phyloP scores from a whole-genome alignment of 257 asterid species.

The Lantana camara region DNA sequence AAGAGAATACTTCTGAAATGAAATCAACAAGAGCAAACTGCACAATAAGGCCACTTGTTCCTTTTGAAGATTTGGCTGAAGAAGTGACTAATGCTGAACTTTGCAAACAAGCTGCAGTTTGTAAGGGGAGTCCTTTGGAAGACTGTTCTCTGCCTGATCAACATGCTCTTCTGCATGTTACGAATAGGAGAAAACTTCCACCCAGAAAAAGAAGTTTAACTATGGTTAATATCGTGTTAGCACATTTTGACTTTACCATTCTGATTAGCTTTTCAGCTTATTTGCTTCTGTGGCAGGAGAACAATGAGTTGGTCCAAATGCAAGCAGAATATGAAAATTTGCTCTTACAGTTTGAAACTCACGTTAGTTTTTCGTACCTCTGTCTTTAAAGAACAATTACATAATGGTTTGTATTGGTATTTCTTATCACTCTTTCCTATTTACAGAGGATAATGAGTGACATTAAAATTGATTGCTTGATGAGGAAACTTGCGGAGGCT shows the following conservation, averaged over 20 bases:
- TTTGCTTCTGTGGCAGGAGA: constrained; percentile 55
- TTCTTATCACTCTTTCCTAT: constrained; percentile 25
- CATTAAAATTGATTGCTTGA: constrained; percentile 63
- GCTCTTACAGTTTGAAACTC: constrained; percentile 68
- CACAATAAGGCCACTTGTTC: constrained; percentile 54
- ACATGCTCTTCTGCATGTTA: constrained; percentile 72
- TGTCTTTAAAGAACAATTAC: neutral
- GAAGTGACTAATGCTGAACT: constrained; percentile 41
- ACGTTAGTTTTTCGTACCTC: constrained; percentile 55
- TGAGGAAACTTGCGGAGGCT: constrained; percentile 62
- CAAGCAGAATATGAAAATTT: constrained; percentile 72
- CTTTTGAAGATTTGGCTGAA: constrained; percentile 69
- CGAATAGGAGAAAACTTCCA: constrained; percentile 77
- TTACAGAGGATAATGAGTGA: constrained; percentile 65
- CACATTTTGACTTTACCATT: constrained; percentile 1
- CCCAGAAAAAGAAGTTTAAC: constrained; percentile 61
- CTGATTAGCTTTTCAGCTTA: constrained; percentile 10
- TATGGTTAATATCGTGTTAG: constrained; percentile 48
- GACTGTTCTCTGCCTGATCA: constrained; percentile 67
- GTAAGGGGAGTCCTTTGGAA: constrained; percentile 35
- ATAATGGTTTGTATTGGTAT: constrained; percentile 14
- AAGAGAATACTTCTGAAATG: constrained; percentile 52
- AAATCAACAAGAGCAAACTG: constrained; percentile 46
- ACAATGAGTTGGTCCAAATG: constrained; percentile 47
- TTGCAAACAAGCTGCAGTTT: constrained; percentile 44